These are phyloP conservation scores for Microbotryum scabiosae DNA, from an alignment of 1,284 basidiomycete genomes.

Conservation along the genomic window DNA sequence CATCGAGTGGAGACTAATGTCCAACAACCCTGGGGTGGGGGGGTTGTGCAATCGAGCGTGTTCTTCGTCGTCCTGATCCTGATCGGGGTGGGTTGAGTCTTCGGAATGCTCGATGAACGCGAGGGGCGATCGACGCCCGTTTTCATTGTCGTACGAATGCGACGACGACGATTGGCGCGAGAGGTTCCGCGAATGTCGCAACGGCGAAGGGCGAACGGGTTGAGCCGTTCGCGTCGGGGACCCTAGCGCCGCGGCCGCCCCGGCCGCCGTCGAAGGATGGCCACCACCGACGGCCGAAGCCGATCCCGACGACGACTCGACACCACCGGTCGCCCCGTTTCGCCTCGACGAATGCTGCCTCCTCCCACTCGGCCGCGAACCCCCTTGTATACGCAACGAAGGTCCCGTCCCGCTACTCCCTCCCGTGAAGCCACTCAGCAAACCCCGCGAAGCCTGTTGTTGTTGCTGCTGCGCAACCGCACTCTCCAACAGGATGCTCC, in stretches of 20 bases:
- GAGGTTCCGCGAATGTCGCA: constrained; percentile 23
- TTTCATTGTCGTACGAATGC: background rate
- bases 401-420: too few relatives aligned
- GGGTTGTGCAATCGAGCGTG: constrained; percentile 42
- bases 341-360: constrained; percentile 11
- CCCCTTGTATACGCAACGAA: too few relatives aligned
- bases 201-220: constrained; percentile 25
- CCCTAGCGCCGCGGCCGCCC: background rate
- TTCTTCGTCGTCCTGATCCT: constrained; percentile 24
- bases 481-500: constrained; percentile 84
- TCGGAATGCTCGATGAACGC: background rate
- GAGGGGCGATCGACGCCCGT: too few relatives aligned
- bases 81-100: constrained; percentile 3
- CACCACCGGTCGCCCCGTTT: constrained; percentile 35
- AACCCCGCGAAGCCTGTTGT: too few relatives aligned
- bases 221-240: constrained; percentile 16
- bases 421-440: too few relatives aligned
- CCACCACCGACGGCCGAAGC: background rate
- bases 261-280: too few relatives aligned
- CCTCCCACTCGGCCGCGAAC: too few relatives aligned
- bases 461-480: constrained; percentile 44
- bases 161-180: constrained; percentile 11
- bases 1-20: constrained; percentile 46
- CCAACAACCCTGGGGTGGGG: constrained; percentile 48
- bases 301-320: constrained; percentile 25